A percentile compares a stretch with the other conserved stretches of the same genome.
phyloP scores from a whole-genome alignment of 73 alveolate genomes.

The Paramecium sexaurelia region DNA sequence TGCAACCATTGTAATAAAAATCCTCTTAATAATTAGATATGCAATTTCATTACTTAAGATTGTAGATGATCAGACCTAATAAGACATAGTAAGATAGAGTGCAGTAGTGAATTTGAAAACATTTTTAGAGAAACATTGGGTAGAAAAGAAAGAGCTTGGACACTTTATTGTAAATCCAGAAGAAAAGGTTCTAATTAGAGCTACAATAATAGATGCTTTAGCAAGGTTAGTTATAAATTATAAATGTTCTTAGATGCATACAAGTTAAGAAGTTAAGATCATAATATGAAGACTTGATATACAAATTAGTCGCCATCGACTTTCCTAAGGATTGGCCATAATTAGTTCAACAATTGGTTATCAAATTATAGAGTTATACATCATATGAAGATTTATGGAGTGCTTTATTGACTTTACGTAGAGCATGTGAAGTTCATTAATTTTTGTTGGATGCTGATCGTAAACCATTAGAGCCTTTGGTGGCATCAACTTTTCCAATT shows the following conservation, averaged over 20 bases:
- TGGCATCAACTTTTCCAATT: conserved; percentile 64
- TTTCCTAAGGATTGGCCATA: conserved; percentile 58
- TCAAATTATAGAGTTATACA: neutral
- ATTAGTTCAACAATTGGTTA: neutral
- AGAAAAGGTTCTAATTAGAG: neutral
- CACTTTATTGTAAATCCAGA: neutral
- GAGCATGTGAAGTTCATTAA: conserved; percentile 26
- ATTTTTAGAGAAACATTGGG: conserved; percentile 55
- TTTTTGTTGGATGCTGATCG: conserved; percentile 70
- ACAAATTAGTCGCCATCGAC: conserved; percentile 50
- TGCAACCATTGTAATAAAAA: conserved; percentile 17
- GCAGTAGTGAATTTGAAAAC: conserved; percentile 54
- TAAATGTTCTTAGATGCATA: neutral
- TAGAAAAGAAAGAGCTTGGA: neutral
- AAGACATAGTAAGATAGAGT: neutral
- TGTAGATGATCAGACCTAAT: neutral
- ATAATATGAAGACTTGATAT: conserved; percentile 52
- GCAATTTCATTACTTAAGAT: conserved; percentile 5
- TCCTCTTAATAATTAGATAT: conserved; percentile 12
- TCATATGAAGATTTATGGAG: conserved; percentile 45
- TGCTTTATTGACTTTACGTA: conserved; percentile 5
- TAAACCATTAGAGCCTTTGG: conserved; percentile 72
- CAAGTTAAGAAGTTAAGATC: neutral
- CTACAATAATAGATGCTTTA: conserved; percentile 23
- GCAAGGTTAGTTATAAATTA: neutral